Percentiles rank a stretch among this genome's conserved stretches.
Conservation (phyloP, 1,284 basidiomycete species). For the Thecaphora thlaspeos region DNA sequence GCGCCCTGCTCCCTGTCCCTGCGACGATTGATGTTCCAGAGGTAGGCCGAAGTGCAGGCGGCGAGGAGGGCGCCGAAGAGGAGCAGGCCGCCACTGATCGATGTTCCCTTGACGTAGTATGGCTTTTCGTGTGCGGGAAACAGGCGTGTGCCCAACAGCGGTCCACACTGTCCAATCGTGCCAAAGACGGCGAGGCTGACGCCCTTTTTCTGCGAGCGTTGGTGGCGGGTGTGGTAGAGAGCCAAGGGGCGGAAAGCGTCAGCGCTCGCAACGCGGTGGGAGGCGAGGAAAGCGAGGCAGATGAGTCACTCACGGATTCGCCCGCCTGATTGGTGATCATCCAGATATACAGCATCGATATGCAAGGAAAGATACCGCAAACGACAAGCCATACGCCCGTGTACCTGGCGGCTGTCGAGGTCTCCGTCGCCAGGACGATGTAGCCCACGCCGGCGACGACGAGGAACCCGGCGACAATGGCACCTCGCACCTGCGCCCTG, state of each 20-base stretch:
- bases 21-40: conserved; percentile 26
- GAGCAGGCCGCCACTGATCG: conserved; percentile 30
- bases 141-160: conserved; percentile 42
- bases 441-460: conserved; percentile 43
- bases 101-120: conserved; percentile 42
- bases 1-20: conserved; percentile 11
- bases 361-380: conserved; percentile 43
- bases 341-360: conserved; percentile 50
- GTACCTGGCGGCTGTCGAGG: conserved; percentile 29
- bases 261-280: too few relatives aligned
- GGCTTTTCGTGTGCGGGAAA: conserved; percentile 38
- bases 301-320: conserved; percentile 23
- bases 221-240: too few relatives aligned
- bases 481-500: conserved; percentile 34
- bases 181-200: conserved; percentile 43
- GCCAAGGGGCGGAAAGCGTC: too few relatives aligned
- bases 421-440: conserved; percentile 38
- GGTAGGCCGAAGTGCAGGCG: conserved; percentile 4
- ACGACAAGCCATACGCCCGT: conserved; percentile 40
- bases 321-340: conserved; percentile 33
- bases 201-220: conserved; percentile 20
- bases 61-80: conserved; percentile 27
- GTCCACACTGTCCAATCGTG: conserved; percentile 46
- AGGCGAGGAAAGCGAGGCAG: too few relatives aligned
- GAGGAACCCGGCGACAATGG: conserved; percentile 37